Base-by-base conservation (phyloP, 2,329 filamentous ascomycete species). In the Neoscytalidium dimidiatum region DNA sequence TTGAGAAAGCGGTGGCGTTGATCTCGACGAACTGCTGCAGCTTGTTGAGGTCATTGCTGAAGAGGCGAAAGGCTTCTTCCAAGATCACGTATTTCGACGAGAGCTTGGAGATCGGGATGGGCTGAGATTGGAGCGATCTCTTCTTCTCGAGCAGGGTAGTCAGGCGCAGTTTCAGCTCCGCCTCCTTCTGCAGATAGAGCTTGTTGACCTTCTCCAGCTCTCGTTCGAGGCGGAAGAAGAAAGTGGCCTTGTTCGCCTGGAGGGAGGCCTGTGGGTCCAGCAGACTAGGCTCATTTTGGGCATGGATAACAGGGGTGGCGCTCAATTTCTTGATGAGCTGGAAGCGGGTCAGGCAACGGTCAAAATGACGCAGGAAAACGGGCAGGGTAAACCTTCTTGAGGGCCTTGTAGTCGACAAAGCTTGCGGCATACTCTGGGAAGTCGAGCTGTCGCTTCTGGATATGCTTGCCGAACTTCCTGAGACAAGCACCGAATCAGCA, bases 401-500 rank as follows among this genome's bases (percentile, higher is more conserved):
- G 85, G 67, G 93, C 94, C 83, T 99, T 99, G 84, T 99, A 99
- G 81, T 99, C 97, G 72, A 98, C 94, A 77, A 99, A 99, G 81
- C 94, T 97, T 69, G 94, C 93, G 68, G 95, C 94, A 90, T 99
- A 99, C 86, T 99, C 95, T 67, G 95, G 95, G 67, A 99, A 94
- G 79, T 99, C 95, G 74, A 99, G 92, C 86, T 99, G 95, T 78
- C 94, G 90, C 84, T 97, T 97, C 84, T 98, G 95, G 71, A 99
- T 97, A 78, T 97, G 92, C 85, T 99, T 99, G 80, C 95, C 95
- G 84, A 99, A 99, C 87, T 99, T 99, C 95, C 94, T 99, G 68
- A 71, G 73, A 66, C 77, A 77, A 73, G 74, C 44, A 72, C 69
- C 62, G 71, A 72, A 73, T 77, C 74, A 77, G 75, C 35, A 44